Base-by-base conservation (phyloP, 371 early-diverging fungal genomes). In the Capniomyces stellatus region DNA sequence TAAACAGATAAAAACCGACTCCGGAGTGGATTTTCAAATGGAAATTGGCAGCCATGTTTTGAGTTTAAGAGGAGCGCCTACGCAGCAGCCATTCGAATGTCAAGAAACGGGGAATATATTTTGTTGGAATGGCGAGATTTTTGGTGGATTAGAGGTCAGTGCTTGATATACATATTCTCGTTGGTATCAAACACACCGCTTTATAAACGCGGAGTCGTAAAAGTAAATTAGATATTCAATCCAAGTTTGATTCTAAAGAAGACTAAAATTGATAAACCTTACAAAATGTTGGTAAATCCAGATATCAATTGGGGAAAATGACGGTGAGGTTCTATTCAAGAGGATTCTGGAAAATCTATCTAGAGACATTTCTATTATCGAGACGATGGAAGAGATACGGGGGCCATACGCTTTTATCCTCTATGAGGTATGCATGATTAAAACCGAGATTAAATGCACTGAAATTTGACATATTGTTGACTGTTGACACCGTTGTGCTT, bases 61-160 rank as follows among this genome's bases (percentile, higher is more conserved):
- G 39, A 85, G 86, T 62, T 71, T 92, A 24, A 76, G 92, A 29
- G 90, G 90, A 0, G 41, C 58, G 4, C 63, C 75, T 2, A 74
- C 75, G n/a, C 60, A 67, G 1, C 92, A 92, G 59, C 92, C 92
- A 1, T 57, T 79, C 12, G 55, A 62, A 41, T 57, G 71, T 29
- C 39, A 31, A 27, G 40, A 28, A 2, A 55, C 67, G 2, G 77
- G 75, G 3, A 74, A 81, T 58, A 58, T 81, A 2, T 62, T 89
- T 10, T 76, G 82, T 59, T 87, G 83, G 83, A 87, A 87, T 57
- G 87, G 87, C 27, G 87, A 87, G 56, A 71, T 83, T n/a, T 87
- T 84, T 72, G 75, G 70, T 52, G 87, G 85, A 1, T 60, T 83
- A 2, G 55, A 68, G 19, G 76, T 82, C 46, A 55, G 62, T 35